These are phyloP conservation scores for Myrica gale DNA, from an alignment of 306 rosid genomes.

Conservation along the genomic window DNA sequence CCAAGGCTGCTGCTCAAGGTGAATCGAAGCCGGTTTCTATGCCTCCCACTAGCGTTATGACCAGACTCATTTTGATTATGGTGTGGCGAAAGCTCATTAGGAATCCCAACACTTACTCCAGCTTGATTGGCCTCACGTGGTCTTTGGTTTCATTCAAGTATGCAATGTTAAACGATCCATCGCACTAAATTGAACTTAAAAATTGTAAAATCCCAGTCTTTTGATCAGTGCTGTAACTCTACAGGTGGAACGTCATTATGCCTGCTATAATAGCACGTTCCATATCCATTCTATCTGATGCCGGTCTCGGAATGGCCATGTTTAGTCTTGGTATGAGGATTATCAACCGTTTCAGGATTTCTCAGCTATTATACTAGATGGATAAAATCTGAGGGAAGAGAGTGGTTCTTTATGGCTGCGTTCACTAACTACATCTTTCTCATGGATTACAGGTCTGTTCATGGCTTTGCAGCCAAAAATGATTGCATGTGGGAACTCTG, in stretches of 20 bases:
- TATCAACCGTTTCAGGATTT: background rate
- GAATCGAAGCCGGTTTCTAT: constrained; percentile 53
- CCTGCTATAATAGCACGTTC: constrained; percentile 73
- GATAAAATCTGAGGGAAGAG: background rate
- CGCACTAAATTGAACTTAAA: background rate
- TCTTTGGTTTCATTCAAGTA: constrained; percentile 77
- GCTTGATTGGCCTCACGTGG: constrained; percentile 83
- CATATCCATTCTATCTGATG: constrained; percentile 67
- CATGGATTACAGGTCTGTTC: constrained; percentile 60
- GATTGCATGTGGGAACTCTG: constrained; percentile 77
- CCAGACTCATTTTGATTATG: constrained; percentile 75
- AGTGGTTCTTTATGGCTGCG: background rate
- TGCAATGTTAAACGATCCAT: background rate
- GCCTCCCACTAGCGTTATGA: constrained; percentile 90
- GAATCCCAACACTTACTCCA: constrained; percentile 84
- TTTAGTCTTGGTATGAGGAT: constrained; percentile 69
- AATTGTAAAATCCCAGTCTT: background rate
- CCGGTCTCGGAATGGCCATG: constrained; percentile 97
- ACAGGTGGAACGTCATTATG: constrained; percentile 74
- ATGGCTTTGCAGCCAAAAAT: constrained; percentile 85
- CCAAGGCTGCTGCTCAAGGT: constrained; percentile 42
- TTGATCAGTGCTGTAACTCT: background rate
- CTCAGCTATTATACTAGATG: background rate
- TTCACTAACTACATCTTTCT: background rate
- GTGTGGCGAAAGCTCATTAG: constrained; percentile 81